Percentiles rank a stretch among this genome's conserved stretches.
These are phyloP conservation scores for Trichophyton verrucosum DNA, from an alignment of 2,329 filamentous ascomycete genomes.

Conservation along the genomic window DNA sequence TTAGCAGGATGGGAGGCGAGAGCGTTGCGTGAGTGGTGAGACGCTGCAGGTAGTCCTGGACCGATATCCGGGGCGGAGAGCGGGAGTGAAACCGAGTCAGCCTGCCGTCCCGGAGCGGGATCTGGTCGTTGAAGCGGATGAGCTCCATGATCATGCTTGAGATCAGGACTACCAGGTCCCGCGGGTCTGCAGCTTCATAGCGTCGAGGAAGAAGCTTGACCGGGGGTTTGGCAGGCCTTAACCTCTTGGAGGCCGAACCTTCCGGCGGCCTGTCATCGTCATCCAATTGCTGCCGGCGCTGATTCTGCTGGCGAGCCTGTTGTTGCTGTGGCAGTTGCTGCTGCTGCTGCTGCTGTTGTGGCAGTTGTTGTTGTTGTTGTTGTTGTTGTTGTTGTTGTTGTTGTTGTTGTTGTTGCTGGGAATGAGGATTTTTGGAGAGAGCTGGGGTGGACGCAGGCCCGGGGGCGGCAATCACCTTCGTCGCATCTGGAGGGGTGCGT, in stretches of 20 bases:
- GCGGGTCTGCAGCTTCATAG: slow-evolving; percentile 71
- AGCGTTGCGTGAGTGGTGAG: slow-evolving; percentile 89
- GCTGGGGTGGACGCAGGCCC: neutral
- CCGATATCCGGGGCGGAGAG: slow-evolving; percentile 80
- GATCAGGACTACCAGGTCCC: slow-evolving; percentile 81
- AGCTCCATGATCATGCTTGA: slow-evolving; percentile 92
- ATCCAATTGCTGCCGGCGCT: slow-evolving; percentile 15
- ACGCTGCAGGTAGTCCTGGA: slow-evolving; percentile 83
- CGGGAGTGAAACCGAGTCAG: slow-evolving; percentile 92
- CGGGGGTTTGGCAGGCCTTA: slow-evolving; percentile 33
- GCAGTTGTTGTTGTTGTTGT: neutral
- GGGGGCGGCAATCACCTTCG: slow-evolving; percentile 13
- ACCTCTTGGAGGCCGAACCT: slow-evolving; percentile 34
- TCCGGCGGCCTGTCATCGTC: slow-evolving; percentile 14
- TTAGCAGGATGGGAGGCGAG: slow-evolving; percentile 83
- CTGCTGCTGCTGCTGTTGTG: neutral
- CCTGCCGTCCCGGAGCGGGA: slow-evolving; percentile 71
- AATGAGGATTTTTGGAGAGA: neutral
- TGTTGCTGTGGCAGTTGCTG: neutral
- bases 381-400: neutral
- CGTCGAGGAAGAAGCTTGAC: slow-evolving; percentile 47
- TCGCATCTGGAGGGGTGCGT: slow-evolving; percentile 13
- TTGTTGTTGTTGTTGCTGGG: neutral
- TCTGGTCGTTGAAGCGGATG: slow-evolving; percentile 80
- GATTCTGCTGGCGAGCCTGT: slow-evolving; percentile 5